Conservation (phyloP, 257 asterid genomes). For the Solanum gracilifrons region DNA sequence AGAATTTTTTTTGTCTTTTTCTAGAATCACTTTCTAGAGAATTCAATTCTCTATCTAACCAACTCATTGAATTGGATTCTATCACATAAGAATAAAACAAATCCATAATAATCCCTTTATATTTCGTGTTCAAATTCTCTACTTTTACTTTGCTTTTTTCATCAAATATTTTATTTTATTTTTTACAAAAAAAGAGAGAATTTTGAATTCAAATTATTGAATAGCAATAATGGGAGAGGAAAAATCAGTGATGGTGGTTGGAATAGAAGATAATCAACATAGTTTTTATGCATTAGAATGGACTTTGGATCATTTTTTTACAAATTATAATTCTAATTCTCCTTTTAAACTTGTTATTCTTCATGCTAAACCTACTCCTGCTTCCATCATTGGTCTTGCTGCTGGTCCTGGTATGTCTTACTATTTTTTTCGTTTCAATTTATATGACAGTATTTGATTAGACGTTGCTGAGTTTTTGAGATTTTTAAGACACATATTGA, state of each 20-base stretch:
- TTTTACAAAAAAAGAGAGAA: background rate
- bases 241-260: background rate
- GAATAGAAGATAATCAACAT: conserved; percentile 61
- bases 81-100: background rate
- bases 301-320: conserved; percentile 66
- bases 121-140: background rate
- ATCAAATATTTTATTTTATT: background rate
- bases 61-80: background rate
- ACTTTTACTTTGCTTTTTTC: background rate
- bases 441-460: background rate
- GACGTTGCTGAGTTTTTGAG: background rate
- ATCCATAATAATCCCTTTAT: background rate
- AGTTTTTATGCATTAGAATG: conserved; percentile 73
- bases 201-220: background rate
- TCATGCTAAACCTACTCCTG: conserved; percentile 54
- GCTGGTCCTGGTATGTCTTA: conserved; percentile 55
- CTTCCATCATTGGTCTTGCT: conserved; percentile 37
- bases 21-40: background rate
- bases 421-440: background rate
- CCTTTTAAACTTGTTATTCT: conserved; percentile 57
- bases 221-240: background rate
- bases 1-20: background rate
- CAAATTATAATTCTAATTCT: conserved; percentile 14
- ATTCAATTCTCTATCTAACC: background rate
- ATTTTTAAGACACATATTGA: background rate